phyloP scores from a whole-genome alignment of 2,329 filamentous ascomycete genomes.

The Decorospora gaudefroyi region DNA sequence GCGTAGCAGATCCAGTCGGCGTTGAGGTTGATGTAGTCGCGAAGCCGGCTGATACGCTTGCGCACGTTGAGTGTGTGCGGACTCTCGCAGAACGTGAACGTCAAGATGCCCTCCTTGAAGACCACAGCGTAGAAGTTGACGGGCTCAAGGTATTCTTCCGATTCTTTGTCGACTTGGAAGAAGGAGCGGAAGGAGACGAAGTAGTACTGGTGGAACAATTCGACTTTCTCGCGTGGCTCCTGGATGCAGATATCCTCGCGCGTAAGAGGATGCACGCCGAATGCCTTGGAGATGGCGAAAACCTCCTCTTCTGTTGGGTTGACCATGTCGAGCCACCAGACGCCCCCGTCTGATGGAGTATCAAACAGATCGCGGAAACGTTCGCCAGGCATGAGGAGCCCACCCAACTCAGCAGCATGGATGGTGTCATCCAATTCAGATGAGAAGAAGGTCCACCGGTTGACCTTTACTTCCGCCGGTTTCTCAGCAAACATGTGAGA shows the following conservation, averaged over 20 bases:
- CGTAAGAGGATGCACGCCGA: constrained; percentile 92
- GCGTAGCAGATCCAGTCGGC: constrained; percentile 99
- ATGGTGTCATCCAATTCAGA: constrained; percentile 93
- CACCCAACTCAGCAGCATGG: constrained; percentile 85
- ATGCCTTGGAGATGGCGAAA: constrained; percentile 85
- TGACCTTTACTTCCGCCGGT: constrained; percentile 58
- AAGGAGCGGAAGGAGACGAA: constrained; percentile 98
- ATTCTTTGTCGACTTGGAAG: constrained; percentile 76
- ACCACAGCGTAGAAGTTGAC: constrained; percentile 97
- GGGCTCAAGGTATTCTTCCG: constrained; percentile 84
- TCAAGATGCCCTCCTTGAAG: constrained; percentile 91
- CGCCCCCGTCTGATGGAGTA: constrained; percentile 70
- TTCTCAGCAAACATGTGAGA: constrained; percentile 44
- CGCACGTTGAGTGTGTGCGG: constrained; percentile 86
- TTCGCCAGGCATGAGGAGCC: constrained; percentile 85
- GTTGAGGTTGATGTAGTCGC: constrained; percentile 92
- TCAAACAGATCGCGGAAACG: constrained; percentile 87
- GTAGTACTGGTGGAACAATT: constrained; percentile 96
- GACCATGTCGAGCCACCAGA: constrained; percentile 98
- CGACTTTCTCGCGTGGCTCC: constrained; percentile 96
- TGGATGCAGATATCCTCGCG: constrained; percentile 95
- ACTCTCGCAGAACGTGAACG: constrained; percentile 90
- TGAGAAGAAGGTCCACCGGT: constrained; percentile 95
- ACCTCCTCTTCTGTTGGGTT: constrained; percentile 89
- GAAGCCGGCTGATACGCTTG: constrained; percentile 86